Evolutionary conservation across 139 green algal genomes (phyloP), one percentile per base, ranked within the genome.

Genomic region (Picochlorum sp.): DNA sequence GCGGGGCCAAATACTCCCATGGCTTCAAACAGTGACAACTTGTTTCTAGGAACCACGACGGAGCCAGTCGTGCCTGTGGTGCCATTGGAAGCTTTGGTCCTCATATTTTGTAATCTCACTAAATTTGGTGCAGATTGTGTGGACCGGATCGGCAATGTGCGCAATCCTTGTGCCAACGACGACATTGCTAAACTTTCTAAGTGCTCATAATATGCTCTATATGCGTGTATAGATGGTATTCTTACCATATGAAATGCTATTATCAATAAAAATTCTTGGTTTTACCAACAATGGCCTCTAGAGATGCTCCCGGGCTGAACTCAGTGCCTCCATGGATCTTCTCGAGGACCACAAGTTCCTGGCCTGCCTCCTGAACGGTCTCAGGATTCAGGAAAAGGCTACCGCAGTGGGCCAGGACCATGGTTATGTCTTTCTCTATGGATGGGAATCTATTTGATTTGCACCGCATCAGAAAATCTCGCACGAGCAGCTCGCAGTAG

Each of bases 401-500:
- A 38, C 86, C 86, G 52, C 83, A 89, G 66, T 93, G 85, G 8
- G 83, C 78, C 34, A 85, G 60, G 60, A 90, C 77, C 83, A 94
- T 83, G 47, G 72, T 64, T 55, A 91, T 71, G 63, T 91, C 84
- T 61, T 89, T 82, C 54, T 88, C 76, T 15, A 94, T 90, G 28
- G 79, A 71, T 9, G 85, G 83, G 50, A 89, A 90, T 11, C 83
- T 70, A 28, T 77, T 65, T 24, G 61, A 74, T 37, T 74, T 75
- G 3, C 85, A 63, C 6, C 86, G 74, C 78, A 85, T 80, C 28
- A 90, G 66, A 49, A 90, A 88, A 66, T 94, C 86, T 47, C 66
- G 66, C 47, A 89, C 72, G 63, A 93, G 74, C 6, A 93, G 79
- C 62, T 90, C 60, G 65, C 84, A 91, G 76, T 95, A 95, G 52